Percentiles rank a stretch among this genome's conserved stretches.
phyloP scores from a whole-genome alignment of 495 filamentous ascomycete genomes.

The Talaromyces nanjingensis region DNA sequence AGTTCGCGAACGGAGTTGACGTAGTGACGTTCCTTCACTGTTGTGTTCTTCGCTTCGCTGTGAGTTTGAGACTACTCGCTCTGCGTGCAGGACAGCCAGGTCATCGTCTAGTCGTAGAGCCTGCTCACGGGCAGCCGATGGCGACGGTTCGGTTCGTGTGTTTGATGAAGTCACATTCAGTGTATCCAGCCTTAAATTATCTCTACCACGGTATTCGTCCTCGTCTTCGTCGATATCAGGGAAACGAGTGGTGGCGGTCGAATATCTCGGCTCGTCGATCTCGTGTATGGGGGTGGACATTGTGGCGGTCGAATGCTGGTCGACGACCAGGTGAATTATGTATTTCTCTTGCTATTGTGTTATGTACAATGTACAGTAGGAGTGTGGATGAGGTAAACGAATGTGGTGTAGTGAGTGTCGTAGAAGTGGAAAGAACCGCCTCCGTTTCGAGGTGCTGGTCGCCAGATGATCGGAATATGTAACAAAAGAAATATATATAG shows the following conservation, averaged over 20 bases:
- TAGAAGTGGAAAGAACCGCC: background rate
- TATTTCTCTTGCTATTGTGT: background rate
- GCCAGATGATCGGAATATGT: background rate
- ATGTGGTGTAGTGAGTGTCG: background rate
- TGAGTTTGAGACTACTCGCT: constrained; percentile 59
- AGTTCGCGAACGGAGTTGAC: constrained; percentile 36
- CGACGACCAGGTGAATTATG: background rate
- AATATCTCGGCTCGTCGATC: constrained; percentile 26
- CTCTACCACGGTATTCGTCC: constrained; percentile 10
- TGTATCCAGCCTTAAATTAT: constrained; percentile 1
- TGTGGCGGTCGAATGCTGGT: background rate
- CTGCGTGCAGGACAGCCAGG: constrained; percentile 72
- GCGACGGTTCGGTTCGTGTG: constrained; percentile 26
- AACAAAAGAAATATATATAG: background rate
- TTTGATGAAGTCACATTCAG: background rate
- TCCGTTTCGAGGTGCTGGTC: background rate
- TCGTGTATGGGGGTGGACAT: constrained; percentile 52
- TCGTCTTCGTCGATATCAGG: constrained; percentile 22
- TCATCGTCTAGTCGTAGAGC: constrained; percentile 76
- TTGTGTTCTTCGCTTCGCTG: constrained; percentile 37
- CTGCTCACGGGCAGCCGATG: constrained; percentile 55
- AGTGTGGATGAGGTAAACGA: background rate
- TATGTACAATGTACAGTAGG: background rate
- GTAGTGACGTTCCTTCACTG: constrained; percentile 34
- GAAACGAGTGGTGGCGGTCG: constrained; percentile 13